phyloP scores from a whole-genome alignment of 1,139 yeast species.

The Diutina siamensis region DNA sequence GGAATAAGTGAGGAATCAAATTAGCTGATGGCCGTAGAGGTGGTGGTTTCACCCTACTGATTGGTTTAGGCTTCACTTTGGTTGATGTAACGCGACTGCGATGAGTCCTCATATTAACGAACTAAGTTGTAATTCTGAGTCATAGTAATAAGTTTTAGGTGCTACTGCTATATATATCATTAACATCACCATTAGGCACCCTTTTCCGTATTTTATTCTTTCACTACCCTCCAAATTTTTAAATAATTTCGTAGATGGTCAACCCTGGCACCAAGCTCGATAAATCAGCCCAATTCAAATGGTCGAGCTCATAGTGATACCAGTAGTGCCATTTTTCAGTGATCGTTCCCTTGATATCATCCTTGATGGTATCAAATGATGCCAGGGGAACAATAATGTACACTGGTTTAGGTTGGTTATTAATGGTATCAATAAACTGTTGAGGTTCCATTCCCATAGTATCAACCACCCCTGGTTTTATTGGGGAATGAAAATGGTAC shows the following conservation, averaged over 20 bases:
- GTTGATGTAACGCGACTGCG: not conserved
- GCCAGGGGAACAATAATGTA: slow-evolving; percentile 38
- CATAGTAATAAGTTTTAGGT: no score
- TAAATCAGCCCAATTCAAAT: slow-evolving; percentile 39
- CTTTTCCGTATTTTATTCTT: no score
- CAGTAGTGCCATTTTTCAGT: slow-evolving; percentile 30
- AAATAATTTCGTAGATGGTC: slow-evolving; percentile 33
- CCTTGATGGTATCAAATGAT: slow-evolving; percentile 22
- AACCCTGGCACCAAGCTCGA: slow-evolving; percentile 49
- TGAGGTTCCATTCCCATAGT: slow-evolving; percentile 21
- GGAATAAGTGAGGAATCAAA: not conserved
- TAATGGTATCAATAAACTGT: not conserved
- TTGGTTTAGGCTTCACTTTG: not conserved
- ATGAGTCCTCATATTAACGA: not conserved
- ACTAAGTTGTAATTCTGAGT: no score
- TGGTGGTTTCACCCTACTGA: not conserved
- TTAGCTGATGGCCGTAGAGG: not conserved
- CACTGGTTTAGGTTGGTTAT: slow-evolving; percentile 13
- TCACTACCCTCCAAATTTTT: no score
- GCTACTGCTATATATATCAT: no score
- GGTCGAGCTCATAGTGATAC: slow-evolving; percentile 57
- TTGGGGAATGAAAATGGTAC: slow-evolving; percentile 11
- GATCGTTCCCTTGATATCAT: slow-evolving; percentile 13
- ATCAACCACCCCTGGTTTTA: slow-evolving; percentile 17
- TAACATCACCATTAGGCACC: no score